Evolutionary conservation across 2,329 filamentous ascomycete species (phyloP).

Genomic region (Ciborinia camelliae): DNA sequence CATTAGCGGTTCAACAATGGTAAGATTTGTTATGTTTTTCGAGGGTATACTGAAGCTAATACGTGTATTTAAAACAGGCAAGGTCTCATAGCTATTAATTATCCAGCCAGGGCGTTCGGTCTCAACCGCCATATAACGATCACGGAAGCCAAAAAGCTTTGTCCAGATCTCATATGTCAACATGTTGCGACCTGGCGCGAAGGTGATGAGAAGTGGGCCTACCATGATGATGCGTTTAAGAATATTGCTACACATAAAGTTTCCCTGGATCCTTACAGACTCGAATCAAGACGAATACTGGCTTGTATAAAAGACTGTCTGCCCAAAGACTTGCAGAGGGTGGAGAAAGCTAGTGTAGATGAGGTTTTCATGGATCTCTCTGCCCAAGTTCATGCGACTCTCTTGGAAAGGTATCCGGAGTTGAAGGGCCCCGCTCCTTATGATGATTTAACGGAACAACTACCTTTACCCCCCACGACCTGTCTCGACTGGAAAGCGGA

Average conservation of each 20-base stretch:
- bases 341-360: constrained; percentile 94
- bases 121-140: constrained; percentile 76
- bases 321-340: constrained; percentile 61
- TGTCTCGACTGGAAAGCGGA: constrained; percentile 81
- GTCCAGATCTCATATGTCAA: constrained; percentile 78
- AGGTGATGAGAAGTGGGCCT: constrained; percentile 88
- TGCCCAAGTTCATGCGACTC: constrained; percentile 70
- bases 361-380: constrained; percentile 94
- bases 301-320: constrained; percentile 71
- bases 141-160: constrained; percentile 79
- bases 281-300: constrained; percentile 80
- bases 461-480: constrained; percentile 70
- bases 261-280: constrained; percentile 85
- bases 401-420: constrained; percentile 76
- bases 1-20: constrained; percentile 94
- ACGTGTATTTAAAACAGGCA: constrained; percentile 52
- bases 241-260: constrained; percentile 90
- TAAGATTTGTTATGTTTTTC: constrained; percentile 36
- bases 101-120: constrained; percentile 78
- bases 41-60: constrained; percentile 10
- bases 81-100: constrained; percentile 93
- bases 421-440: constrained; percentile 65
- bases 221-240: constrained; percentile 74
- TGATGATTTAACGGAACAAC: constrained; percentile 64
- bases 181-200: constrained; percentile 96